Conservation (phyloP, 106 monocot species). For the Amphibolis antarctica region DNA sequence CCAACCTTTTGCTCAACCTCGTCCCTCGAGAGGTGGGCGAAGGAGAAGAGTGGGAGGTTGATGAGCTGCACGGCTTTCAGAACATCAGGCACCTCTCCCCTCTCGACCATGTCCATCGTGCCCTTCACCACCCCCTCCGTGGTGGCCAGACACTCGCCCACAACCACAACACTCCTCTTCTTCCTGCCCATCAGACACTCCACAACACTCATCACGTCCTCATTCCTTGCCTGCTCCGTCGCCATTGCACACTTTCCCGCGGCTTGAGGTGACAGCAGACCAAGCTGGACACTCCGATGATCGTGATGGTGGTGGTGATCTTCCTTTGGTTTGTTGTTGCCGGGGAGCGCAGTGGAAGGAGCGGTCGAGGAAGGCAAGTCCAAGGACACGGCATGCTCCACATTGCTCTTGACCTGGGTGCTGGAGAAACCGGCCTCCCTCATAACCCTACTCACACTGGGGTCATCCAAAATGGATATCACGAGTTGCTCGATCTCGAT, state of each 20-base stretch:
- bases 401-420: slow-evolving; percentile 85
- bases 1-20: slow-evolving; percentile 78
- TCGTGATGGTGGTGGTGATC: no score
- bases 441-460: slow-evolving; percentile 94
- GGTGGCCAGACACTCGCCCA: slow-evolving; percentile 58
- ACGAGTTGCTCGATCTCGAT: slow-evolving; percentile 94
- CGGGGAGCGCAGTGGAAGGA: slow-evolving; percentile 12
- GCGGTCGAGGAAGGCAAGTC: slow-evolving; percentile 11
- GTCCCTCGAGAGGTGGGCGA: slow-evolving; percentile 38
- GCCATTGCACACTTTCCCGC: background rate
- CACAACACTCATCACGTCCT: slow-evolving; percentile 53
- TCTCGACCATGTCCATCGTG: slow-evolving; percentile 57
- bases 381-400: slow-evolving; percentile 46
- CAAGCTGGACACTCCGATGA: background rate
- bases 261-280: background rate
- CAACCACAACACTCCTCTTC: slow-evolving; percentile 58
- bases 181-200: slow-evolving; percentile 32
- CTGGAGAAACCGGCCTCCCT: slow-evolving; percentile 94
- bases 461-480: slow-evolving; percentile 80
- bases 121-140: slow-evolving; percentile 46
- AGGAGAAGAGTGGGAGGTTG: slow-evolving; percentile 50
- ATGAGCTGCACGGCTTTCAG: slow-evolving; percentile 51
- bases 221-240: slow-evolving; percentile 3
- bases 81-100: slow-evolving; percentile 43
- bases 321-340: slow-evolving; percentile 11